These are phyloP conservation scores for Mallotus repandus DNA, from an alignment of 441 rosid species.

Conservation along the genomic window DNA sequence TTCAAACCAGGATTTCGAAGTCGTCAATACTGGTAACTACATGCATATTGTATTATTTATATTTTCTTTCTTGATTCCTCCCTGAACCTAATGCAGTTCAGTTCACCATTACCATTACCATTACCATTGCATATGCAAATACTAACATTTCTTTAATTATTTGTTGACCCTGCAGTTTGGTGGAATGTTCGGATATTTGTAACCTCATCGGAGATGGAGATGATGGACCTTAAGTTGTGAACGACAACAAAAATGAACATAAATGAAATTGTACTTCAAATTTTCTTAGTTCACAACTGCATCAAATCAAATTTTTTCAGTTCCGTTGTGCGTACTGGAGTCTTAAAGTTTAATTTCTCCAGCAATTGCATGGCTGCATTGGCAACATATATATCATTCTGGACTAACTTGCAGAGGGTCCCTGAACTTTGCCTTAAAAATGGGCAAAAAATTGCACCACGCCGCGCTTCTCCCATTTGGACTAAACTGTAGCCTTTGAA, in stretches of 20 bases:
- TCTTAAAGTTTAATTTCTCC: too few relatives aligned
- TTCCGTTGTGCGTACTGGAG: too few relatives aligned
- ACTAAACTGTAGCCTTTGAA: too few relatives aligned
- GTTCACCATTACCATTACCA: background rate
- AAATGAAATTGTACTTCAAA: background rate
- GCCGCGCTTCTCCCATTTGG: too few relatives aligned
- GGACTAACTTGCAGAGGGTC: too few relatives aligned
- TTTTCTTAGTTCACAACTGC: background rate
- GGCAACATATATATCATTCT: too few relatives aligned
- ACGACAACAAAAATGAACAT: background rate
- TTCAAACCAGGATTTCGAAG: slow-evolving; percentile 92
- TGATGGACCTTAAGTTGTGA: slow-evolving; percentile 49
- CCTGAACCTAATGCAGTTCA: background rate
- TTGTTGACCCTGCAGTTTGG: slow-evolving; percentile 51
- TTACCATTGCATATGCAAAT: too few relatives aligned
- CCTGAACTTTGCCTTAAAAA: too few relatives aligned
- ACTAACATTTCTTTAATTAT: too few relatives aligned
- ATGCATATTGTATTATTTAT: background rate
- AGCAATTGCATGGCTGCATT: background rate
- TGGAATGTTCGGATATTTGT: slow-evolving; percentile 92
- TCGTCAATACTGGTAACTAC: slow-evolving; percentile 63
- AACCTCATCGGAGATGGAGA: slow-evolving; percentile 81
- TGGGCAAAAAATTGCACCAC: too few relatives aligned
- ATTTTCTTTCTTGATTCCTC: background rate
- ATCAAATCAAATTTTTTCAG: background rate